Base-by-base conservation (phyloP, 2,329 filamentous ascomycete genomes). In the Seiridium unicorne region DNA sequence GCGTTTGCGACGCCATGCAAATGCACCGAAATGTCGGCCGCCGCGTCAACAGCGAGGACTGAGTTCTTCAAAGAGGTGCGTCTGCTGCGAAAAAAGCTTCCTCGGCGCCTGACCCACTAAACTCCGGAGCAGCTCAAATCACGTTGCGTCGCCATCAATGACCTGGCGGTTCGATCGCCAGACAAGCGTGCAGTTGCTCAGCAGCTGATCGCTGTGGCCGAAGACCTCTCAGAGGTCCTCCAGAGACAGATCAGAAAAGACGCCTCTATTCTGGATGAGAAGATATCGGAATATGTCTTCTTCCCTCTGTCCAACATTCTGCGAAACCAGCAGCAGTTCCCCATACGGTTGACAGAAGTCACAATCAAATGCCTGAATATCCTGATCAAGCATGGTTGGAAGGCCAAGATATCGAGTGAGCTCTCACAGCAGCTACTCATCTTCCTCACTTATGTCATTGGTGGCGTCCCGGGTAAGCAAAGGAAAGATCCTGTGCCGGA, bases 201-300 rank as follows among this genome's bases (percentile, higher is more conserved):
- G 58, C 74, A 80, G 58, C 72, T 89, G 51, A 71, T 77, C 34
- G 70, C 75, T 6, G 76, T 84, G 34, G 78, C 77, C 2, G 71
- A 73, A 32, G 75, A 80, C 60, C 72, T 88, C 3, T 73, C 79
- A 36, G 63, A 64, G 31, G 72, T 84, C n/a, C 73, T 88, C 4
- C 70, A 79, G 49, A 70, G 71, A 38, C 81, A 81, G 66, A 66
- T 77, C 35, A 68, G 72, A 47, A 69, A 68, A 32, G 79, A 85
- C 63, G 73, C 78, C 3, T 71, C 77, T 2, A 77, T 79, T 0
- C 73, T 98, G 18, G 92, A 97, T 72, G 83, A 88, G 57, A 94
- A 93, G 72, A 79, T 98, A 18, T 92, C 93, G 11, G 93, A 97
- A 77, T 99, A 98, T 79, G 84, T 91, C 69, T 98, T 98, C 79